Evolutionary conservation across 139 green algal species (phyloP), one percentile per base, ranked within the genome.

Genomic region (Auxenochlorella pyrenoidosa): DNA sequence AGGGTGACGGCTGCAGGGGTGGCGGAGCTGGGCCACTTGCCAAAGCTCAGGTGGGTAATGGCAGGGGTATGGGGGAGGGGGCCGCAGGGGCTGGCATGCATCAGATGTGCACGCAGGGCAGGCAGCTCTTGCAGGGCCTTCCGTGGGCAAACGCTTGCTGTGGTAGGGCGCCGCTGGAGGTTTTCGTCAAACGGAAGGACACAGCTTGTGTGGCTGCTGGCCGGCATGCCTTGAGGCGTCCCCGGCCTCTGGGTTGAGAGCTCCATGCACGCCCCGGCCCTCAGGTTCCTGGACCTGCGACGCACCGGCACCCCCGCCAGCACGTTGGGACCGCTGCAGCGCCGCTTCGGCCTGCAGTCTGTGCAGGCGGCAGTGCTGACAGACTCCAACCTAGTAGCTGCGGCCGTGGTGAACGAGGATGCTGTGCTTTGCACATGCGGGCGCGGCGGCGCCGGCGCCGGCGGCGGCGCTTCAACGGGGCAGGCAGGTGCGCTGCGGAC

Each of bases 361-460:
- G 80, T 85, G 63, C 80, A 85, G 60, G 80, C 79, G 0, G 80
- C 80, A 28, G 80, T 85, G 40, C 68, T 85, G 40, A 85, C 38
- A 44, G 72, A 40, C 63, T 77, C 60, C 80, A 85, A 77, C 66
- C 24, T 66, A 0, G 63, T 38, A 28, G 80, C 80, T 43, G 80
- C 80, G 8, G 80, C 80, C 13, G 80, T 85, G 3, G 38, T 85
- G 15, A 85, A 76, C 41, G 26, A 65, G 21, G 80, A 85, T 63
- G 41, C 30, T 1, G 60, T 77, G 59, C 60, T 38, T 10, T 85
- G 80, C 63, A 40, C 63, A n/a, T 85, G 80, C 63, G 76, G 47
- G 16, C 21, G 40, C 21, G 78, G 10, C 30, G 16, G 32, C 40
- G 24, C 10, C 8, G 47, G 77, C 51, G 22, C 12, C 47, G 51